Percentiles rank a stretch among this genome's conserved stretches.
These are phyloP conservation scores for Fusarium torreyae DNA, from an alignment of 2,329 filamentous ascomycete species.

Conservation along the genomic window DNA sequence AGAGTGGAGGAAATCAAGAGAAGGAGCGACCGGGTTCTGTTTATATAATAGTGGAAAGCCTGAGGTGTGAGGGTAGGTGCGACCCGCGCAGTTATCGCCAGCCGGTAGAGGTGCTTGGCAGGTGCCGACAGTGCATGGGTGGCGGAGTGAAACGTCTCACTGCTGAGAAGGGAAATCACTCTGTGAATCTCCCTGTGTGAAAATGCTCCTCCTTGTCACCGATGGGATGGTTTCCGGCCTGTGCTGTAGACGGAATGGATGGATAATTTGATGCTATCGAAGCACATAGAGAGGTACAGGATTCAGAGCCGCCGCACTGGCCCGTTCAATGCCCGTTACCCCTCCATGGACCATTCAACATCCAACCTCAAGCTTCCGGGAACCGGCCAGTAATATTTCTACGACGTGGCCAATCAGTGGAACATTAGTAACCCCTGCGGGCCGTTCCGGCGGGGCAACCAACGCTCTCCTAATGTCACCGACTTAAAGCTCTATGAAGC, in stretches of 20 bases:
- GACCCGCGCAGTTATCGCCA: constrained; percentile 30
- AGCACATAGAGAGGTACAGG: not conserved
- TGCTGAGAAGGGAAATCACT: constrained; percentile 19
- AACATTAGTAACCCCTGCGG: constrained; percentile 34
- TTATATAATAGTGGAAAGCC: constrained; percentile 39
- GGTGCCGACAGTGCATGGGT: constrained; percentile 32
- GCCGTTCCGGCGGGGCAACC: constrained; percentile 45
- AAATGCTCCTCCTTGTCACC: constrained; percentile 4
- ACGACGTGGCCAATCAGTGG: constrained; percentile 35
- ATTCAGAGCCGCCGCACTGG: constrained; percentile 19
- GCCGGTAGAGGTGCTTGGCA: constrained; percentile 30
- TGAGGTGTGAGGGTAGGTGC: constrained; percentile 24
- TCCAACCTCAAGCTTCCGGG: constrained; percentile 22
- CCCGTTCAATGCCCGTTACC: constrained; percentile 27
- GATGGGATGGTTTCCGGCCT: not conserved
- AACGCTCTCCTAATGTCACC: constrained; percentile 21
- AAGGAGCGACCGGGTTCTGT: constrained; percentile 24
- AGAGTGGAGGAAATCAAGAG: constrained; percentile 16
- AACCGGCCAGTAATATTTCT: constrained; percentile 21
- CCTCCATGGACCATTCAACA: constrained; percentile 21
- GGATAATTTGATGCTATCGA: constrained; percentile 20
- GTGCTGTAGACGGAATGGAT: constrained; percentile 1
- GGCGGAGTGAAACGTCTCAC: constrained; percentile 36
- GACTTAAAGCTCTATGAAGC: constrained; percentile 17
- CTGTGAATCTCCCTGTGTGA: constrained; percentile 22